Percentiles rank a stretch among this genome's conserved stretches.
These are phyloP conservation scores for Perkinsus olseni DNA, from an alignment of 169 alveolate genomes.

Conservation along the genomic window DNA sequence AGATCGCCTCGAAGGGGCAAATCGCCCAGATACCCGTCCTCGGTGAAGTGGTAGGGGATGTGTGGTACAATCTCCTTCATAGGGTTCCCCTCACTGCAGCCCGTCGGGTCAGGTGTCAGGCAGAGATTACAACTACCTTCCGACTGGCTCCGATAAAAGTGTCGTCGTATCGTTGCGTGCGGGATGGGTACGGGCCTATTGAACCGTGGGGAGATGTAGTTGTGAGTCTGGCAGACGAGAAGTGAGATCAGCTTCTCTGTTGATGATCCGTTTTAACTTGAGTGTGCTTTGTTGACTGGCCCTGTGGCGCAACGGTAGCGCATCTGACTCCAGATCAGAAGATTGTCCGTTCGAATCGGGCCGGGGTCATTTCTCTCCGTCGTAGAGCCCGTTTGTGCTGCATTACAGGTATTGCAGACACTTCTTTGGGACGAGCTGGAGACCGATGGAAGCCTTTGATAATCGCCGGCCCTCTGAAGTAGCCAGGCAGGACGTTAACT, in stretches of 20 bases:
- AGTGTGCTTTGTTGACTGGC: not conserved
- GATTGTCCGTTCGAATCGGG: not conserved
- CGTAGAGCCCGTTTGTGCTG: not conserved
- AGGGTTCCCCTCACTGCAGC: too few relatives aligned
- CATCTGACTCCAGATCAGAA: not conserved
- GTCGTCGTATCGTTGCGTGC: not conserved
- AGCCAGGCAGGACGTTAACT: not conserved
- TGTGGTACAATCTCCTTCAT: too few relatives aligned
- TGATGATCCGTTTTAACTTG: not conserved
- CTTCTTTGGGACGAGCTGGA: not conserved
- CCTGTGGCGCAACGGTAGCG: constrained; percentile 4
- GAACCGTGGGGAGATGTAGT: not conserved
- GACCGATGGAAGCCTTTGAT: not conserved
- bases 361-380: not conserved
- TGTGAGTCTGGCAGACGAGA: not conserved
- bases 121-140: not conserved
- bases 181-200: not conserved
- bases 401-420: not conserved
- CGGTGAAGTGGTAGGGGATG: not conserved
- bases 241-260: not conserved
- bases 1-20: not conserved
- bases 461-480: not conserved
- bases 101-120: not conserved
- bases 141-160: not conserved
- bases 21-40: not conserved